Evolutionary conservation across 2,329 filamentous ascomycete species (phyloP), one percentile per base, ranked within the genome.

Genomic region (Aspergillus jensenii): DNA sequence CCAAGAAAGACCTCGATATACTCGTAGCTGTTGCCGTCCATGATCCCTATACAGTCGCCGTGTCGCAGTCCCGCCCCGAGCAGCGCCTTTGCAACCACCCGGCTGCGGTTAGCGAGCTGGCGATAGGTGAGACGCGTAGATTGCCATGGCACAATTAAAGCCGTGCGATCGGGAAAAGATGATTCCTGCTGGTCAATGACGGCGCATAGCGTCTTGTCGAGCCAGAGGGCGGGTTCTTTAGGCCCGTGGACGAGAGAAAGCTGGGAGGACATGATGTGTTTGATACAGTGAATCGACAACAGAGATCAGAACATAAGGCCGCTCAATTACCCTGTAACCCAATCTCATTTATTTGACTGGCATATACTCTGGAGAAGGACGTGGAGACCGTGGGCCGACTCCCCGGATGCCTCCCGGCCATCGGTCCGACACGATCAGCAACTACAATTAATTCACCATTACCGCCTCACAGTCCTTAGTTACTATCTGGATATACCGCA

Each of bases 41-140:
- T 89, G 62, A 91, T 87, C 21, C 84, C 88, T 17, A 91, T 81
- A 25, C 87, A 80, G 67, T 90, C 88, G 43, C 87, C 87, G 21
- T 83, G 80, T n/a, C 81, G 77, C 50, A 90, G 82, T 3, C 87
- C 87, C 72, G 86, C 81, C 15, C 82, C 80, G 31, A 89, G 74
- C 59, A 91, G 72, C 9, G 87, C 86, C 23, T 54, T 48, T 12
- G 54, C 49, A 1, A 58, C 27, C 6, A 50, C 12, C 8, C 23
- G 40, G 37, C 61, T 59, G 23, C 52, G 39, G 1, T 46, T 17
- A 2, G 59, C 61, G 14, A 69, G 52, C 33, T 70, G 54, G 12
- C 55, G 31, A 46, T 68, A 70, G 0, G 64, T 62, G 0, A 69
- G 39, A 5, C 61, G 59, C 0, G 61, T 57, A 0, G 56, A 58